Conservation (phyloP, 2,329 filamentous ascomycete genomes). For the Xylaria hypoxylon region DNA sequence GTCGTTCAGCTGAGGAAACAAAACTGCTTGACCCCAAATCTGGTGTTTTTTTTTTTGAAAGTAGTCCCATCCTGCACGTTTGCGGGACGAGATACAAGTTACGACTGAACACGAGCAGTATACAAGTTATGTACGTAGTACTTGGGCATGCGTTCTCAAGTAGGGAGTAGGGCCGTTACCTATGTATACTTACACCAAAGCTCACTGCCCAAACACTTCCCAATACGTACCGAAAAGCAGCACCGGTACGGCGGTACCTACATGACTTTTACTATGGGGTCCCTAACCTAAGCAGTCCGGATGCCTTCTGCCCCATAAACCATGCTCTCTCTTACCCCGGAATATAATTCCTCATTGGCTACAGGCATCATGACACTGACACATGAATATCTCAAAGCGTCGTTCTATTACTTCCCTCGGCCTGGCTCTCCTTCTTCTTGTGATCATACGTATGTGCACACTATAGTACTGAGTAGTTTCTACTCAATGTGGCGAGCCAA, state of each 20-base stretch:
- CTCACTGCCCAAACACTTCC: slow-evolving; percentile 6
- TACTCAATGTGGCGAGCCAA: not conserved
- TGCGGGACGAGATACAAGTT: not conserved
- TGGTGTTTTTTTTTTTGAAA: slow-evolving; percentile 1
- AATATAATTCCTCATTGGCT: slow-evolving; percentile 9
- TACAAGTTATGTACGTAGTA: not conserved
- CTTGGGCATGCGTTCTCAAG: slow-evolving; percentile 3
- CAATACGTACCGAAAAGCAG: not conserved
- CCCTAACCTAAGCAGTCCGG: not conserved
- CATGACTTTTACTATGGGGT: not conserved
- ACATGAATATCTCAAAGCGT: slow-evolving; percentile 9
- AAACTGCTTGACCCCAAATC: slow-evolving; percentile 5
- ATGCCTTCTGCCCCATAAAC: not conserved
- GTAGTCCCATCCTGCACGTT: not conserved
- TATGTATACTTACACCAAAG: slow-evolving; percentile 13
- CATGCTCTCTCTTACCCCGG: not conserved
- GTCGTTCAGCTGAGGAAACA: slow-evolving; percentile 18
- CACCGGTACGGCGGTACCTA: slow-evolving; percentile 6
- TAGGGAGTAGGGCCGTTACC: slow-evolving; percentile 18
- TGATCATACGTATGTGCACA: not conserved
- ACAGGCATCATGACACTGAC: slow-evolving; percentile 4
- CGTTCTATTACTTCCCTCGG: not conserved
- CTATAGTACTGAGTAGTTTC: too few relatives aligned
- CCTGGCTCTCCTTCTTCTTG: not conserved
- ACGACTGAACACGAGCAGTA: not conserved